Conservation (phyloP, 2,329 filamentous ascomycete species). For the Cryoendolithus antarcticus region DNA sequence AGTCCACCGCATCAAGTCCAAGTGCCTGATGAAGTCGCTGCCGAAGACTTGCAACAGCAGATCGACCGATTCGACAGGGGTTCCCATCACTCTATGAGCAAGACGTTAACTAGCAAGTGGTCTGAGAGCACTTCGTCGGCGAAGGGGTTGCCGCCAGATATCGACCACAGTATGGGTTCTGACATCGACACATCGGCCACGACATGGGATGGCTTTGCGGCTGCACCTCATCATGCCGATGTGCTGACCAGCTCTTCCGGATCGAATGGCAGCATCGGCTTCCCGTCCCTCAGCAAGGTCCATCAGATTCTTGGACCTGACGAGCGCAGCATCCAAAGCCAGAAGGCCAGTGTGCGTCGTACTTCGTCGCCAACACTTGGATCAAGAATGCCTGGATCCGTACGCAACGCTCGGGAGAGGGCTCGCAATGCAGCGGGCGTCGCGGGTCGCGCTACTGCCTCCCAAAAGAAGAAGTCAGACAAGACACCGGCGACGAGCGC, state of each 20-base stretch:
- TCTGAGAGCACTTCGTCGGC: constrained; percentile 16
- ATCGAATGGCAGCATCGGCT: constrained; percentile 12
- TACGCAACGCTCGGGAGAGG: constrained; percentile 7
- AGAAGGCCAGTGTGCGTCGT: constrained; percentile 5
- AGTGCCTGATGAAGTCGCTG: background rate
- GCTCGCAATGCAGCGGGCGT: background rate
- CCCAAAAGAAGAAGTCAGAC: no score
- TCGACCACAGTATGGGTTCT: no score
- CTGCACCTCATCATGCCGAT: no score
- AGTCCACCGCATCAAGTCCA: background rate
- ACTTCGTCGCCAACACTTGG: constrained; percentile 14
- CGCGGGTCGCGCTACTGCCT: no score
- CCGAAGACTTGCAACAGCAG: background rate
- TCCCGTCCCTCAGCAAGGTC: constrained; percentile 9
- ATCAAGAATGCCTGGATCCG: constrained; percentile 9
- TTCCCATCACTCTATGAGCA: constrained; percentile 2
- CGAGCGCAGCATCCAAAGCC: background rate
- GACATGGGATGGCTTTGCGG: no score
- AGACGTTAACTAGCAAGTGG: constrained; percentile 15
- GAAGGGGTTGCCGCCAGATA: background rate
- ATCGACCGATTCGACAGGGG: background rate
- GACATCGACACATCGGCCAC: no score
- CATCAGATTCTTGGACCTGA: constrained; percentile 3
- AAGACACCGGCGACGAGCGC: no score
- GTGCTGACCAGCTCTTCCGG: no score